These are phyloP conservation scores for Penicillium verrucosum DNA, from an alignment of 2,329 filamentous ascomycete genomes.

Conservation along the genomic window DNA sequence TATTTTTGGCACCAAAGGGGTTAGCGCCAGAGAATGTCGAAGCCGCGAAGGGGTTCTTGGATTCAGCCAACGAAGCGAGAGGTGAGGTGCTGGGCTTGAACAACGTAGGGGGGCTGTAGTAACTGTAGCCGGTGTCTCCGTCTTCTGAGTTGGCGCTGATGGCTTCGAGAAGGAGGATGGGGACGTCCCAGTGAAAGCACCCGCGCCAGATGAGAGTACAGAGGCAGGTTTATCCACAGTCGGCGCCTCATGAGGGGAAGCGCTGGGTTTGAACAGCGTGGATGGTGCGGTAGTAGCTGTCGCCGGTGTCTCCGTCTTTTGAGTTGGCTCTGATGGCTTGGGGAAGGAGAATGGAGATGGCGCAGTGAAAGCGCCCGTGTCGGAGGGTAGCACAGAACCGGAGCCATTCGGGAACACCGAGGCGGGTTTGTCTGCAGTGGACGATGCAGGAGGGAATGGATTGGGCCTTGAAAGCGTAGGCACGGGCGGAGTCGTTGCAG, in stretches of 20 bases:
- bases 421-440: background rate
- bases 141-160: background rate
- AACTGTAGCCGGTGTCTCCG: background rate
- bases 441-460: background rate
- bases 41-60: background rate
- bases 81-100: background rate
- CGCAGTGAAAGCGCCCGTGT: background rate
- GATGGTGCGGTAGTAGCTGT: background rate
- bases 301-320: background rate
- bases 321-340: background rate
- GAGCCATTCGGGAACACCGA: background rate
- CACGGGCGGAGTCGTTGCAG: background rate
- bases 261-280: background rate
- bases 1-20: background rate
- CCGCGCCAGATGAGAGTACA: background rate
- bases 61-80: background rate
- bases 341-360: background rate
- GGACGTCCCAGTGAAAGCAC: background rate
- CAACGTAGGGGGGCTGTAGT: background rate
- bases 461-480: background rate
- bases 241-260: background rate
- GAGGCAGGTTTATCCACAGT: background rate
- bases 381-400: background rate
- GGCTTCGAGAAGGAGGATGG: slow-evolving; percentile 4
- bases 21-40: background rate